phyloP scores from a whole-genome alignment of 78 protist species.

The Emiliania huxleyi region DNA sequence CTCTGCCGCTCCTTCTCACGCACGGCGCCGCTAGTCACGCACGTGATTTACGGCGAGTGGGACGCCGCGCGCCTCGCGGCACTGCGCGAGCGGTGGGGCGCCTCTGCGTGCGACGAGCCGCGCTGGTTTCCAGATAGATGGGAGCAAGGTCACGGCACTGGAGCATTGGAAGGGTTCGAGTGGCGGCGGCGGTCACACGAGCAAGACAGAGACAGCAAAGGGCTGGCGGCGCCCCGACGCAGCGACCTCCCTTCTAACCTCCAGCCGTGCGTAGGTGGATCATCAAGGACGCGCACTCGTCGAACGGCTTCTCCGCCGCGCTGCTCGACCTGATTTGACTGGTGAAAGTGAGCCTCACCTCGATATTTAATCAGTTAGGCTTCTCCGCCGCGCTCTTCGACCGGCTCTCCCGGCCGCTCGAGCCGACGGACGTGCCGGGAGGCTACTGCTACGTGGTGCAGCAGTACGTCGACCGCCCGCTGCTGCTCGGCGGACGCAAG shows the following conservation, averaged over 20 bases:
- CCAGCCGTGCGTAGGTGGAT: too few species aligned
- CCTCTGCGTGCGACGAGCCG: neutral
- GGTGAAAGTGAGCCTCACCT: too few species aligned
- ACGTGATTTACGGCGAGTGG: neutral
- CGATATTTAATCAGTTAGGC: too few species aligned
- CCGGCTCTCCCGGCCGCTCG: neutral
- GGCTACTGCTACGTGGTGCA: slow-evolving; percentile 59
- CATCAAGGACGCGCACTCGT: slow-evolving; percentile 15
- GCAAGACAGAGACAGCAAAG: too few species aligned
- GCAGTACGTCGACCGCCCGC: slow-evolving; percentile 56
- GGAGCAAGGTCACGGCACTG: too few species aligned
- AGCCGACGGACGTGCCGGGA: neutral
- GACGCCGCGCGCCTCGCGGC: neutral
- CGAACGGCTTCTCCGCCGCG: neutral
- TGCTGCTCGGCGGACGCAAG: slow-evolving; percentile 47
- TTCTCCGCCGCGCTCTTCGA: neutral
- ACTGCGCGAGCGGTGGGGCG: neutral
- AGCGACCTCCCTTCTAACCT: too few species aligned
- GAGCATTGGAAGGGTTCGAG: too few species aligned
- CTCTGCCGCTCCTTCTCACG: neutral
- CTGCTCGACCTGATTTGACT: too few species aligned
- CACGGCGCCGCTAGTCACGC: neutral
- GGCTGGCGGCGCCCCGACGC: too few species aligned
- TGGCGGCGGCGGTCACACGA: too few species aligned
- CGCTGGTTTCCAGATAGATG: neutral